phyloP scores from a whole-genome alignment of 108 stramenopile genomes.

The Asterionellopsis glacialis region DNA sequence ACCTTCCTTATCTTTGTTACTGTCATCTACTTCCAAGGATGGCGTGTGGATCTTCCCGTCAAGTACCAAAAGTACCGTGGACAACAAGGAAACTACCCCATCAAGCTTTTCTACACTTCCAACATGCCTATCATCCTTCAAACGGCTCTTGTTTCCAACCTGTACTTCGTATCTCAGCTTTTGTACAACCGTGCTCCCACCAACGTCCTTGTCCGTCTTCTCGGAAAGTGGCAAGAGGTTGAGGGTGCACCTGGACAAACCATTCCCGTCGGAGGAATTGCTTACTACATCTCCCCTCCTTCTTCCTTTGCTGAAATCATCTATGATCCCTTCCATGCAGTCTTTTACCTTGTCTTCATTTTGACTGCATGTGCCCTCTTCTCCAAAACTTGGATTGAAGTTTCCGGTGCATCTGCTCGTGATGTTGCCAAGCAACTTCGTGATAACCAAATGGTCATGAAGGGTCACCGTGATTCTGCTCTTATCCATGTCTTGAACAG shows the following conservation, averaged over 20 bases:
- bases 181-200: constrained; percentile 97
- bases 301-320: constrained; percentile 87
- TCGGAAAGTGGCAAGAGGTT: constrained; percentile 97
- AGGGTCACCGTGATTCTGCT: constrained; percentile 96
- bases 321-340: constrained; percentile 98
- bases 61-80: constrained; percentile 98
- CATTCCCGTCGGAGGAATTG: constrained; percentile 98
- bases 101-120: constrained; percentile 99
- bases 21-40: constrained; percentile 99
- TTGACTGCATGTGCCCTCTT: constrained; percentile 97
- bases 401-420: constrained; percentile 92
- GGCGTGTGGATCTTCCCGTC: constrained; percentile 96
- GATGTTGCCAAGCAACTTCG: constrained; percentile 99
- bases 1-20: constrained; percentile 95
- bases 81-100: constrained; percentile 93
- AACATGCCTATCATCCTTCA: constrained; percentile 99
- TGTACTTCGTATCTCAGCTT: constrained; percentile 98
- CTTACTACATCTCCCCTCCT: constrained; percentile 99
- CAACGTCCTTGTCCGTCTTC: constrained; percentile 94
- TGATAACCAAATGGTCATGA: constrained; percentile 99
- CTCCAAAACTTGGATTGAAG: constrained; percentile 99
- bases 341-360: constrained; percentile 98
- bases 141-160: constrained; percentile 96
- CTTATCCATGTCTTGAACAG: constrained; percentile 96
- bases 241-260: constrained; percentile 83